phyloP scores from a whole-genome alignment of 2,329 filamentous ascomycete genomes.

The Diaporthe citri region DNA sequence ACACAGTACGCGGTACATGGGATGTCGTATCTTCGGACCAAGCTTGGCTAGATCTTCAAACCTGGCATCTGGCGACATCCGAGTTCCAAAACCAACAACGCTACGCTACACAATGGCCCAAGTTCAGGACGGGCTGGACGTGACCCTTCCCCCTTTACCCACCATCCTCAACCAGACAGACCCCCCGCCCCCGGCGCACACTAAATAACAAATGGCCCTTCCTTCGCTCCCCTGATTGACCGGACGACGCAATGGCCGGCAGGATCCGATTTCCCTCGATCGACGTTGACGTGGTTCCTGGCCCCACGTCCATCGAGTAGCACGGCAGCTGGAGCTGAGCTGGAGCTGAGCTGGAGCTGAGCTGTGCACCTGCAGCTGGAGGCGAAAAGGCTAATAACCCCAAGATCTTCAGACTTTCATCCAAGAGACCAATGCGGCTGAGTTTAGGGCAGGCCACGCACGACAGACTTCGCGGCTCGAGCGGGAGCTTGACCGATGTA shows the following conservation, averaged over 20 bases:
- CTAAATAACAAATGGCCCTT: constrained; percentile 4
- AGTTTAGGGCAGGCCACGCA: constrained; percentile 23
- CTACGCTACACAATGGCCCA: constrained; percentile 20
- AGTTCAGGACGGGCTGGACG: background rate
- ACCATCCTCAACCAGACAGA: background rate
- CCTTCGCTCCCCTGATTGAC: constrained; percentile 18
- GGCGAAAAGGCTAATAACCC: background rate
- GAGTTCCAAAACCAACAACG: constrained; percentile 24
- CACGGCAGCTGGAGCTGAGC: background rate
- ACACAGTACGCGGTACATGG: background rate
- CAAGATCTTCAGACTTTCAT: constrained; percentile 14
- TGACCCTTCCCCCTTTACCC: background rate
- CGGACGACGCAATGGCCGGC: constrained; percentile 26
- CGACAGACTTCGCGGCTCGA: constrained; percentile 20
- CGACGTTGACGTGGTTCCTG: background rate
- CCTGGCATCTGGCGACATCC: constrained; percentile 32
- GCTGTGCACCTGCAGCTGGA: background rate
- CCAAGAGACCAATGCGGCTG: constrained; percentile 27
- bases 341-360: background rate
- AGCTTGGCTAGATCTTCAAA: constrained; percentile 27
- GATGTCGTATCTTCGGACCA: constrained; percentile 25
- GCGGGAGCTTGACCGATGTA: constrained; percentile 14
- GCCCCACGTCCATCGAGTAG: background rate
- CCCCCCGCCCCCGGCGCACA: background rate
- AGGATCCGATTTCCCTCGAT: background rate